phyloP scores from a whole-genome alignment of 305 asterid genomes.

The Ilex paraguariensis region DNA sequence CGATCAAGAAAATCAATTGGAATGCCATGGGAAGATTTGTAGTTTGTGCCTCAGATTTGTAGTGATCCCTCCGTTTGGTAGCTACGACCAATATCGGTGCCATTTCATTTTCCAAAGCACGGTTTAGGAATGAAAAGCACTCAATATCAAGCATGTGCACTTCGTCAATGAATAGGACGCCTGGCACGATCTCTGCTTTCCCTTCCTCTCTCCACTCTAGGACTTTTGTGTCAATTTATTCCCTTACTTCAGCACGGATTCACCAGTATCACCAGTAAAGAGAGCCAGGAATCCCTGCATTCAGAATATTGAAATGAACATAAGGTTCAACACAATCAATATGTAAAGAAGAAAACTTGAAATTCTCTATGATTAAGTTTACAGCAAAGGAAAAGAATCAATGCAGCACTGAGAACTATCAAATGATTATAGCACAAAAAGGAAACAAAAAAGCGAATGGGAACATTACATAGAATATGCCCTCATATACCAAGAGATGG shows the following conservation, averaged over 20 bases:
- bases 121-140: constrained; percentile 89
- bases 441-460: too few species aligned
- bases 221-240: constrained; percentile 91
- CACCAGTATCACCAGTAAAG: constrained; percentile 95
- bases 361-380: too few species aligned
- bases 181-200: constrained; percentile 94
- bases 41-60: constrained; percentile 89
- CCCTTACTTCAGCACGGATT: constrained; percentile 94
- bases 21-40: constrained; percentile 92
- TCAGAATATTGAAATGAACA: constrained; percentile 27
- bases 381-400: too few species aligned
- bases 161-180: constrained; percentile 94
- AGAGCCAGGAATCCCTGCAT: constrained; percentile 93
- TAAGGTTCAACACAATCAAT: too few species aligned
- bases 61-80: constrained; percentile 91
- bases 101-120: constrained; percentile 91
- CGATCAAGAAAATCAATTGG: constrained; percentile 94
- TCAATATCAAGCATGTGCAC: constrained; percentile 98
- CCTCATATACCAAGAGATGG: too few species aligned
- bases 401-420: too few species aligned
- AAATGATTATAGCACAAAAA: too few species aligned
- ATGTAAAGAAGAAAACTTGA: too few species aligned
- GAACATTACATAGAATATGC: too few species aligned
- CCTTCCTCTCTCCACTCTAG: constrained; percentile 99
- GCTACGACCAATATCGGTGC: constrained; percentile 92